Conservation (phyloP, 164 flowering plant genomes). For the Umbilicus rupestris region DNA sequence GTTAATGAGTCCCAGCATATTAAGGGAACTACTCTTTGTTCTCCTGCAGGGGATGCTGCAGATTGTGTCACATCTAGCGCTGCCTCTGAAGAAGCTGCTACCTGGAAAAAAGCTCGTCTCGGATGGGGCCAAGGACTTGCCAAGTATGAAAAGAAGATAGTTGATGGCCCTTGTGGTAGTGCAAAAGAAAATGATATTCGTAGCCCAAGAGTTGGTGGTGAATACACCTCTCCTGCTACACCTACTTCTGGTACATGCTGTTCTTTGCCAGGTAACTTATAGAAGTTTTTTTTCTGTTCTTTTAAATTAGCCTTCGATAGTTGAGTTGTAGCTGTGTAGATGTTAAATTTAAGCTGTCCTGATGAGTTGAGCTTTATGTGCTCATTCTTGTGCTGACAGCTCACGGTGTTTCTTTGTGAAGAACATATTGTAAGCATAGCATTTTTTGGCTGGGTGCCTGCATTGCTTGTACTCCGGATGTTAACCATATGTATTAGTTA, state of each 20-base stretch:
- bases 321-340: not conserved
- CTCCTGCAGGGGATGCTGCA: constrained; percentile 49
- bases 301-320: not conserved
- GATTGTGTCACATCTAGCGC: constrained; percentile 28
- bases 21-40: constrained; percentile 30
- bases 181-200: constrained; percentile 20
- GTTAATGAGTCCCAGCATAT: constrained; percentile 31
- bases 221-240: constrained; percentile 72
- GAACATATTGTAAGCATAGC: not conserved
- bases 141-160: constrained; percentile 88
- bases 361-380: not conserved
- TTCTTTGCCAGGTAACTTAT: constrained; percentile 65
- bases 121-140: constrained; percentile 99
- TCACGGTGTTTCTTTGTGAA: not conserved
- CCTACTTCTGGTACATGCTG: constrained; percentile 83
- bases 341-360: not conserved
- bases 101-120: constrained; percentile 87
- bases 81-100: constrained; percentile 37
- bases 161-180: constrained; percentile 59
- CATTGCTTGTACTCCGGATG: not conserved
- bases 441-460: not conserved
- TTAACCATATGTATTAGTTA: not conserved
- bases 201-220: constrained; percentile 40
- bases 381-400: not conserved
- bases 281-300: not conserved